Evolutionary conservation across 441 rosid genomes (phyloP).

Genomic region (Melastoma candidum): DNA sequence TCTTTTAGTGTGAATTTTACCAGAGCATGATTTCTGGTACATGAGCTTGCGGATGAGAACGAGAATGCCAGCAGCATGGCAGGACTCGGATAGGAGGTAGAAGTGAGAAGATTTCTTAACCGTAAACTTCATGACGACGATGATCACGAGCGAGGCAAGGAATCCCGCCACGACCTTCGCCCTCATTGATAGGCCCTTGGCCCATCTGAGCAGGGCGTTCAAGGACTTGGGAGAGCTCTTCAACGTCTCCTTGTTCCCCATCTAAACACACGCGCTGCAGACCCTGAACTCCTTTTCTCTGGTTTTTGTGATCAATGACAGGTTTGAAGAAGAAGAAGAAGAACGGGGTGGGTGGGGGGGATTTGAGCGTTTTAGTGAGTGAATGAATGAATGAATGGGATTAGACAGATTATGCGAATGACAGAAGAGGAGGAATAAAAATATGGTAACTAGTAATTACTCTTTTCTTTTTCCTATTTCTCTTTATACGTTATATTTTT

Average conservation of each 20-base stretch:
- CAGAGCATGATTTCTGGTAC: constrained; percentile 58
- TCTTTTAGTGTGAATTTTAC: constrained; percentile 16
- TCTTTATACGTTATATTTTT: background rate
- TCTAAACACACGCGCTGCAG: background rate
- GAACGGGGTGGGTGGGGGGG: background rate
- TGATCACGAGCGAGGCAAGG: constrained; percentile 14
- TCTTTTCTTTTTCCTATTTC: background rate
- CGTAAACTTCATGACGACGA: constrained; percentile 31
- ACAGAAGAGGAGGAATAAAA: background rate
- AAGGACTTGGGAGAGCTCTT: constrained; percentile 30
- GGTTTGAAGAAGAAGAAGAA: background rate
- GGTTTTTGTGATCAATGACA: too few species aligned
- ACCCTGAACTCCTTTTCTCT: too few species aligned
- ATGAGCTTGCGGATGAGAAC: constrained; percentile 69
- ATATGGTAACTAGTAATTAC: background rate
- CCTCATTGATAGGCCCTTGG: constrained; percentile 42
- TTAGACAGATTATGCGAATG: too few species aligned
- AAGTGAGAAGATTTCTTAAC: constrained; percentile 37
- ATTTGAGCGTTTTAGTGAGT: too few species aligned
- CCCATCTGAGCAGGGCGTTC: constrained; percentile 33
- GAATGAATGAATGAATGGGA: background rate
- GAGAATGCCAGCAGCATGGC: constrained; percentile 62
- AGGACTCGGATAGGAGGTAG: constrained; percentile 52
- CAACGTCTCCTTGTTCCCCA: constrained; percentile 43
- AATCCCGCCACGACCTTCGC: constrained; percentile 39